Base-by-base conservation (phyloP, 108 stramenopile species). In the Conticribra weissflogii region DNA sequence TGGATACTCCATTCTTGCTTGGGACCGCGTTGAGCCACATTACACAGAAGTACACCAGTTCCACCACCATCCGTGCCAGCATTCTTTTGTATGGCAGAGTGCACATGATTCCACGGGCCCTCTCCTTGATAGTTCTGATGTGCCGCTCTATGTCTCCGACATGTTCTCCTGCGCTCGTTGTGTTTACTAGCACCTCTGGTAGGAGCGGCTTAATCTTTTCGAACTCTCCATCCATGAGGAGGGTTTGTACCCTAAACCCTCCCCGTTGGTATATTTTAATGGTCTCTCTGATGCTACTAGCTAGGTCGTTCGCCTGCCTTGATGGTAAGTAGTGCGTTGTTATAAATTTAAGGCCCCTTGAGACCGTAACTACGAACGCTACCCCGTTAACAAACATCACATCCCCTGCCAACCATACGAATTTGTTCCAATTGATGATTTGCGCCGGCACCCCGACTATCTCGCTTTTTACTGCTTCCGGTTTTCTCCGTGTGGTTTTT, bases 351-450 rank as follows among this genome's bases (percentile, higher is more conserved):
- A n/a, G n/a, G n/a, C n/a, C n/a, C n/a, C n/a, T n/a, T n/a, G n/a
- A n/a, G n/a, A n/a, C n/a, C 9, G 64, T 54, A 24, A 16, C 22
- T 14, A 71, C 71, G 24, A 78, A 73, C 17, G 55, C 48, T 14
- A 82, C 5, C 19, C 66, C 68, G 49, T 81, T 68, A 5, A 85
- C 80, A 47, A 72, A 53, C 56, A 85, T 68, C 33, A 53, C 67
- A 52, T 85, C 80, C 12, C 55, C 60, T 23, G 32, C 56, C 18
- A 85, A 31, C n/a, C n/a, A n/a, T n/a, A n/a, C n/a, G n/a, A n/a
- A n/a, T n/a, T n/a, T n/a, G n/a, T n/a, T n/a, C n/a, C 22, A 56
- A 68, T 3, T 83, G 15, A 72, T 27, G n/a, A 71, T 33, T 14
- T 49, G 54, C 27, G 58, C 28, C 14, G 81, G 81, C 3, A 76